Evolutionary conservation across 768 basidiomycete species (phyloP).

Genomic region (Lentinula edodes): DNA sequence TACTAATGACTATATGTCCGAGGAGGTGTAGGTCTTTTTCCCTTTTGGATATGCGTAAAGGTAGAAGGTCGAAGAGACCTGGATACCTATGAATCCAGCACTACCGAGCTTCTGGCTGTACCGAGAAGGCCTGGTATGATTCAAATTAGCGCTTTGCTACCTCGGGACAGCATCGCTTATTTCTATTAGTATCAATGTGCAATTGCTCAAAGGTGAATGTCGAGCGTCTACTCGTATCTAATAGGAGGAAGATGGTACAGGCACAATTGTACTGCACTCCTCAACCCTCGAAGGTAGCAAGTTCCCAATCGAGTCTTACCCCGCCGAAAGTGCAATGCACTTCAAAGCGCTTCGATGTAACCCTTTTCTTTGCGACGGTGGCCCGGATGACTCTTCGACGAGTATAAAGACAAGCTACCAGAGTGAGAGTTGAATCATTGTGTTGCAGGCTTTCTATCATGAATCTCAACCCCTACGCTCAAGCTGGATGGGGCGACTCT

Average conservation of each 20-base stretch:
- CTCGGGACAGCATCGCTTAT: not conserved
- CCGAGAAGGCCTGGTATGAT: not conserved
- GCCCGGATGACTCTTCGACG: not conserved
- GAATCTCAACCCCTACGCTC: slow-evolving; percentile 8
- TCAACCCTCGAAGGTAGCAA: not conserved
- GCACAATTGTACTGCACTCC: not conserved
- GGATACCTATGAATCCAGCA: not conserved
- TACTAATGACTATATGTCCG: no score
- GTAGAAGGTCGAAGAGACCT: not conserved
- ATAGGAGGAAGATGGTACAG: not conserved
- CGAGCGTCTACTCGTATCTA: not conserved
- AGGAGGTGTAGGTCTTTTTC: no score
- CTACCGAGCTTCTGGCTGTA: not conserved
- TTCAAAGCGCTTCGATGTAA: not conserved
- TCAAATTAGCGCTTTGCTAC: not conserved
- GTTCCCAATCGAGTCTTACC: not conserved
- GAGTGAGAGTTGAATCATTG: not conserved
- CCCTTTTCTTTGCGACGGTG: not conserved
- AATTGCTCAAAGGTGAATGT: not conserved
- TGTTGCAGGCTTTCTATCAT: not conserved
- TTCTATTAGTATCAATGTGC: not conserved
- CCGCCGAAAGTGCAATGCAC: not conserved
- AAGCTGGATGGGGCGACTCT: slow-evolving; percentile 4
- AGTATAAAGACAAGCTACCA: not conserved
- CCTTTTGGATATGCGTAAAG: no score